These are phyloP conservation scores for Diplodia mutila DNA, from an alignment of 2,329 filamentous ascomycete genomes.

Conservation along the genomic window DNA sequence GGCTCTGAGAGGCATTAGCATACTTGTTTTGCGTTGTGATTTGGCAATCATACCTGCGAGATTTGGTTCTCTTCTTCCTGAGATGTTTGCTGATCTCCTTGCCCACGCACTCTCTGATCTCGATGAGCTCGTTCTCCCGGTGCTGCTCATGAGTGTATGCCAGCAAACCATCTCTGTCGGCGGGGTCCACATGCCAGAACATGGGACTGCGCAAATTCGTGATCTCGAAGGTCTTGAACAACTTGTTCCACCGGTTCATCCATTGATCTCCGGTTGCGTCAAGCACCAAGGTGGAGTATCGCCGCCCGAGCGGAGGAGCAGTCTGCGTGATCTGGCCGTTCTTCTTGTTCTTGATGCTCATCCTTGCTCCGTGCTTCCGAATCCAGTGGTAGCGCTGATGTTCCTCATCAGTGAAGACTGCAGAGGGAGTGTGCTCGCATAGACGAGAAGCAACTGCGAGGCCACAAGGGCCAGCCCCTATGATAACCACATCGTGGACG, in stretches of 20 bases:
- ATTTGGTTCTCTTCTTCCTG: slow-evolving; percentile 64
- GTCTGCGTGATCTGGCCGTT: slow-evolving; percentile 42
- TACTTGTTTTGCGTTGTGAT: neutral
- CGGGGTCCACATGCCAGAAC: slow-evolving; percentile 81
- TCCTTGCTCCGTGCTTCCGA: slow-evolving; percentile 63
- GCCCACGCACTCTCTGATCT: slow-evolving; percentile 75
- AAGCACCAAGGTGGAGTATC: slow-evolving; percentile 62
- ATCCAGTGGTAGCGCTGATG: slow-evolving; percentile 83
- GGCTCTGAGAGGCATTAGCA: slow-evolving; percentile 17
- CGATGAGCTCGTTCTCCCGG: slow-evolving; percentile 66
- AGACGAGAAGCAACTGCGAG: slow-evolving; percentile 74
- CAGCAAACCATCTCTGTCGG: slow-evolving; percentile 73
- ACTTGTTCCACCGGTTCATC: slow-evolving; percentile 71
- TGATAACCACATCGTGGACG: slow-evolving; percentile 68
- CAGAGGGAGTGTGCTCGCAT: slow-evolving; percentile 72
- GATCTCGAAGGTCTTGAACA: slow-evolving; percentile 72
- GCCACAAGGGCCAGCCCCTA: slow-evolving; percentile 76
- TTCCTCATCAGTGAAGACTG: slow-evolving; percentile 82
- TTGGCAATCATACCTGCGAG: slow-evolving; percentile 44
- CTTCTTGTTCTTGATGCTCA: slow-evolving; percentile 59
- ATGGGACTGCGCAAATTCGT: slow-evolving; percentile 75
- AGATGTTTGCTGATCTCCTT: slow-evolving; percentile 80
- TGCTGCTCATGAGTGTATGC: slow-evolving; percentile 67
- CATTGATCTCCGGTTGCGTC: slow-evolving; percentile 67
- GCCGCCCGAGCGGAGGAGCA: slow-evolving; percentile 30